These are phyloP conservation scores for Lachancea nothofagi DNA, from an alignment of 805 yeast species.

Conservation along the genomic window DNA sequence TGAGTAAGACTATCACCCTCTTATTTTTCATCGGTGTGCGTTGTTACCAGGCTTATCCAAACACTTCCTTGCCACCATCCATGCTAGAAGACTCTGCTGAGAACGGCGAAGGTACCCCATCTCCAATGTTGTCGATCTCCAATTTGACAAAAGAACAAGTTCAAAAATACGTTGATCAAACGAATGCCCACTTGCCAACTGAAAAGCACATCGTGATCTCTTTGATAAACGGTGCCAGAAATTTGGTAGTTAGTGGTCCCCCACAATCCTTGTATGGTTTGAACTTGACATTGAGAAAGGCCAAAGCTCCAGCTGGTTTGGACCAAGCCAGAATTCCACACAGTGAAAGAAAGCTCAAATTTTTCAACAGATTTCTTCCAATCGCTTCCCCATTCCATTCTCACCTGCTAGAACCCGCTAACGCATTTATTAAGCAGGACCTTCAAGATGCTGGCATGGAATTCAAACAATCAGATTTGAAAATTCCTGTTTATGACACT, in stretches of 20 bases:
- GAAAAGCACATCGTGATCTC: constrained; percentile 90
- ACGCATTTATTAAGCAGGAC: constrained; percentile 60
- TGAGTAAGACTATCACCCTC: constrained; percentile 75
- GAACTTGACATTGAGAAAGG: constrained; percentile 84
- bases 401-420: constrained; percentile 71
- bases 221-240: constrained; percentile 90
- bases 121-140: constrained; percentile 94
- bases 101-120: constrained; percentile 92
- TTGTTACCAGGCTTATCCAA: constrained; percentile 84
- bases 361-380: constrained; percentile 90
- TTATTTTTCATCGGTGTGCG: constrained; percentile 92
- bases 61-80: constrained; percentile 90
- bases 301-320: constrained; percentile 89
- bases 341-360: constrained; percentile 89
- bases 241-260: constrained; percentile 94
- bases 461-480: constrained; percentile 50
- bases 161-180: constrained; percentile 69
- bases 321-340: constrained; percentile 93
- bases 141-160: constrained; percentile 80
- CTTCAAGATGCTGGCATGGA: constrained; percentile 52
- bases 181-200: constrained; percentile 88
- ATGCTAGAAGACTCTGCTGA: constrained; percentile 87
- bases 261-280: constrained; percentile 97
- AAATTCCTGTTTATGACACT: constrained; percentile 89
- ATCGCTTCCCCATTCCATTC: constrained; percentile 97